Conservation (phyloP, 371 early-diverging fungal genomes). For the Mucor plumbeus region DNA sequence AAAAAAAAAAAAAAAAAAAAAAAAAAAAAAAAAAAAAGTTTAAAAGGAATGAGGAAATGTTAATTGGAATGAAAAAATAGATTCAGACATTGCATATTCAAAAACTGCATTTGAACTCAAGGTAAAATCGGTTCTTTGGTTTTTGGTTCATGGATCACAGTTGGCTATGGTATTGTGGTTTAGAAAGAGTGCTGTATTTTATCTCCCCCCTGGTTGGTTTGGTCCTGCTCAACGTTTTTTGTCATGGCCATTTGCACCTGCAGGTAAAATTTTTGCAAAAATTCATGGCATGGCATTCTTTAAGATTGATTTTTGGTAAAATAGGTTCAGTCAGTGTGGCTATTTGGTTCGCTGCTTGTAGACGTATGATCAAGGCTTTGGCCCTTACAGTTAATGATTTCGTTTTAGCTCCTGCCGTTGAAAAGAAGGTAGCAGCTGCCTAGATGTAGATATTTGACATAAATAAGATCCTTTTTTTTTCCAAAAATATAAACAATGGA, state of each 20-base stretch:
- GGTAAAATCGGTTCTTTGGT: constrained; percentile 75
- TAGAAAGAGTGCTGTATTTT: constrained; percentile 78
- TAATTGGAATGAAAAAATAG: constrained; percentile 32
- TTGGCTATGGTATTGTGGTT: constrained; percentile 71
- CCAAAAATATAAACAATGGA: background rate
- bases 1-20: too few species aligned
- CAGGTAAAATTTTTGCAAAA: constrained; percentile 47
- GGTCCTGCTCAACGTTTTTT: constrained; percentile 77
- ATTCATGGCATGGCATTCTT: too few species aligned
- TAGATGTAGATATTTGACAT: background rate
- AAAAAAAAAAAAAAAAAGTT: too few species aligned
- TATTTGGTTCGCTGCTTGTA: constrained; percentile 76
- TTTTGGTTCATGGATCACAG: constrained; percentile 74
- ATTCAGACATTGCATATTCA: constrained; percentile 65
- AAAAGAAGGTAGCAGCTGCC: constrained; percentile 18
- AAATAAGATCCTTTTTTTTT: too few species aligned
- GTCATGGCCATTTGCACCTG: constrained; percentile 82
- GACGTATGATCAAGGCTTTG: constrained; percentile 53
- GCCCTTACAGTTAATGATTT: constrained; percentile 45
- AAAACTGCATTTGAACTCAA: constrained; percentile 81
- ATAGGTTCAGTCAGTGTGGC: constrained; percentile 76
- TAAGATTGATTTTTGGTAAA: background rate
- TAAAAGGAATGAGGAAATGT: background rate
- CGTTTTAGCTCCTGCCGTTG: constrained; percentile 27
- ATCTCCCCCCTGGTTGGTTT: constrained; percentile 83